phyloP scores from a whole-genome alignment of 257 asterid genomes.

The Nicotiana otophora region DNA sequence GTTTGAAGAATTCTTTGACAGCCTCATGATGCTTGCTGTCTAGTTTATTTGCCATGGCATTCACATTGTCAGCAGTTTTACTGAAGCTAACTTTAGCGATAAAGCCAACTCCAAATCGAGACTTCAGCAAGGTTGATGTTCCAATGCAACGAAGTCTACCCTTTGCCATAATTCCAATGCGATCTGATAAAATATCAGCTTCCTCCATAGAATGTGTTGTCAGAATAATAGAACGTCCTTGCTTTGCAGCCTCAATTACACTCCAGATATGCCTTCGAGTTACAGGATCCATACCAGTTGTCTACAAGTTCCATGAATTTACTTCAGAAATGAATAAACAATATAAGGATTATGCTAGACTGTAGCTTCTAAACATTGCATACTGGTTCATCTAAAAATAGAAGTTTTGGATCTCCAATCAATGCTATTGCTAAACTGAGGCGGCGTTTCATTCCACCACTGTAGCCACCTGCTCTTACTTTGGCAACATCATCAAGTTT shows the following conservation, averaged over 20 bases:
- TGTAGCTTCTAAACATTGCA: not conserved
- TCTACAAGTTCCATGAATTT: conserved; percentile 12
- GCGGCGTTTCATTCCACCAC: conserved; percentile 36
- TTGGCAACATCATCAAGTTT: conserved; percentile 18
- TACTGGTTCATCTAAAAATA: conserved; percentile 35
- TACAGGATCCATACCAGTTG: conserved; percentile 46
- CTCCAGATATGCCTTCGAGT: conserved; percentile 36
- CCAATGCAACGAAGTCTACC: conserved; percentile 44
- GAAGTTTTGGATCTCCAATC: conserved; percentile 30
- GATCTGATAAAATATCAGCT: conserved; percentile 37
- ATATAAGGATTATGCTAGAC: not conserved
- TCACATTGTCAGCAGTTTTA: not conserved
- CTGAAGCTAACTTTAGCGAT: conserved; percentile 24
- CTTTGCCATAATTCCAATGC: conserved; percentile 41
- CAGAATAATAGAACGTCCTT: conserved; percentile 32
- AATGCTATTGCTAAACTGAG: conserved; percentile 35
- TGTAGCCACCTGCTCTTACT: conserved; percentile 27
- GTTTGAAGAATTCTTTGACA: conserved; percentile 26
- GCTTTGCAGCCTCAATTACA: conserved; percentile 35
- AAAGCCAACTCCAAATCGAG: conserved; percentile 33
- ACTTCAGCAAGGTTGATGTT: conserved; percentile 30
- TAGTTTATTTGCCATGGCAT: not conserved
- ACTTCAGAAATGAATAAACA: not conserved
- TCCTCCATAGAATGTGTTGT: conserved; percentile 43
- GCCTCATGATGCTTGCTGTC: conserved; percentile 13